Base-by-base conservation (phyloP, 1,284 basidiomycete genomes). In the Trichosporon coremiiforme region DNA sequence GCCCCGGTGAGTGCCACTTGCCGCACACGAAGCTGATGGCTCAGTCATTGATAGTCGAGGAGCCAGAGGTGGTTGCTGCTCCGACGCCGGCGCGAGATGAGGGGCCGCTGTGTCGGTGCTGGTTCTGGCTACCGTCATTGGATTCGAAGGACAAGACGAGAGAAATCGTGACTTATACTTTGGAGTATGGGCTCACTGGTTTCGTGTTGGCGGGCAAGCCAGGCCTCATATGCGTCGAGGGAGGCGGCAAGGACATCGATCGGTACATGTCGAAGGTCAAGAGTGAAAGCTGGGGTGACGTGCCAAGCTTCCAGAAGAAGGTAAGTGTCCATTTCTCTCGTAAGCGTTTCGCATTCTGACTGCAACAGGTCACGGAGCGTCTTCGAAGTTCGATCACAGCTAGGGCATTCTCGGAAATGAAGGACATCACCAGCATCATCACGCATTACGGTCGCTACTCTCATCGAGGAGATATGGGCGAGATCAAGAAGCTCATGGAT, bases 191-290 rank as follows among this genome's bases (percentile, higher is more conserved):
- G 1, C 71, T 85, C 31, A 84, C 82, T 0, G 85, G 85, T 2
- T 85, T 85, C 55, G 82, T 85, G 0, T 72, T 84, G 4, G 80
- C 83, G 20, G 83, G 83, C 38, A 85, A 85, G 73, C 85, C 85
- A 0, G 85, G 79, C 0, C 66, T 85, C 7, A 75, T 85, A 5
- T 84, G 84, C 66, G 74, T 85, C 15, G 85, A 85, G 72, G 85
- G 85, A 0, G 78, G 78, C 0, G 77, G 77, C 1, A 66, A 65
- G 47, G 75, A 76, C 9, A 76, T 84, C 0, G 83, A 84, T 38
- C 62, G 73, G 1, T 85, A 84, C 76, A 83, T 85, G 82, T 71
- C 73, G 9, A 79, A 80, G n/a, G 84, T 85, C 73, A 85, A 85
- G 71, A 76, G 76, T 20, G 81, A 82, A 65, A 83, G 81, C 33